phyloP scores from a whole-genome alignment of 2,329 filamentous ascomycete species.

The Aspergillus sp. region DNA sequence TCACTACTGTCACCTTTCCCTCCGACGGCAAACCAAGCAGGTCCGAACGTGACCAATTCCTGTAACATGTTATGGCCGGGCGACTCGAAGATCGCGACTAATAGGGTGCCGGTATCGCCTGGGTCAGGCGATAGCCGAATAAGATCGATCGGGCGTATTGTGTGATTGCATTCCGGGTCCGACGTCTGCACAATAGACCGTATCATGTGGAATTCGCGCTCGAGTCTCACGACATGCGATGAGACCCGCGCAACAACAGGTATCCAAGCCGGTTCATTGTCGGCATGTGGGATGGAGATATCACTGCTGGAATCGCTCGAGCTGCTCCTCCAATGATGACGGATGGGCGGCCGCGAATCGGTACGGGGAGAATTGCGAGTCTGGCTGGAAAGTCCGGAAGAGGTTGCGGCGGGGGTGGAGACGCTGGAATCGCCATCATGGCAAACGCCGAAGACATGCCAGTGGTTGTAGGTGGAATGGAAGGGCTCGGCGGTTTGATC shows the following conservation, averaged over 20 bases:
- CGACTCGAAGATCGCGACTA: conserved; percentile 72
- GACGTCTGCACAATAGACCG: conserved; percentile 61
- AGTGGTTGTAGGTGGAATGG: conserved; percentile 72
- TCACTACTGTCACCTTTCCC: conserved; percentile 37
- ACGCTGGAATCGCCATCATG: conserved; percentile 43
- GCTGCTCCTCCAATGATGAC: conserved; percentile 42
- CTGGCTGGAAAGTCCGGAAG: conserved; percentile 35
- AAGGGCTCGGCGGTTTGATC: conserved; percentile 50
- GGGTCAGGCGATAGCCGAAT: conserved; percentile 59
- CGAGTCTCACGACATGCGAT: conserved; percentile 69
- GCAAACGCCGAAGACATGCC: conserved; percentile 60
- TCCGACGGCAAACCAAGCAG: conserved; percentile 57
- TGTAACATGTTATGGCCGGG: conserved; percentile 65
- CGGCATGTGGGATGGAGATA: conserved; percentile 29
- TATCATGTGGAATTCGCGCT: conserved; percentile 77
- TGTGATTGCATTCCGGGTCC: conserved; percentile 65
- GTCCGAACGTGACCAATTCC: conserved; percentile 66
- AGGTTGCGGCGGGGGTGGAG: conserved; percentile 39
- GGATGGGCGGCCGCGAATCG: conserved; percentile 31
- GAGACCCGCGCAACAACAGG: conserved; percentile 74
- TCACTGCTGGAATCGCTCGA: conserved; percentile 43
- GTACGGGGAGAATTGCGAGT: conserved; percentile 35
- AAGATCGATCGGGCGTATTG: conserved; percentile 71
- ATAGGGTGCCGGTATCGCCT: conserved; percentile 60
- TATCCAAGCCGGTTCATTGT: conserved; percentile 39